phyloP scores from a whole-genome alignment of 2,329 filamentous ascomycete species.

The Xylaria arbuscula region DNA sequence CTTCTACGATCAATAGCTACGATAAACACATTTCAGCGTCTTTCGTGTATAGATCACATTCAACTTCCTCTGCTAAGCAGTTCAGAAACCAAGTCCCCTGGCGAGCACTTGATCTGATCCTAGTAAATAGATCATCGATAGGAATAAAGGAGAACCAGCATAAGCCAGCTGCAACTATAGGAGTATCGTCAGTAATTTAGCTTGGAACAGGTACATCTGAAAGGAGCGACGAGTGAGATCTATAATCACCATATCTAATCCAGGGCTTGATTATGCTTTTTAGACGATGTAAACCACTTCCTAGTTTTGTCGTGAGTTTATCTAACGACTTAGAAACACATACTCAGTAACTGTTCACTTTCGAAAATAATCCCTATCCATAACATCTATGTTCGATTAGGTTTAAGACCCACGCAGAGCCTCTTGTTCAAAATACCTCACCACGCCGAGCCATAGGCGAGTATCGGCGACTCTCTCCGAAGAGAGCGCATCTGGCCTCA shows the following conservation, averaged over 20 bases:
- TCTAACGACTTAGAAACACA: not conserved
- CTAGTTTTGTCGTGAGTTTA: not conserved
- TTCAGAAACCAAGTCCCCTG: not conserved
- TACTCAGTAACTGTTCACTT: not conserved
- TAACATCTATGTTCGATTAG: too few relatives aligned
- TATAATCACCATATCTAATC: conserved; percentile 5
- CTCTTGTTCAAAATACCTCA: conserved; percentile 10
- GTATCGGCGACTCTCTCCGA: conserved; percentile 28
- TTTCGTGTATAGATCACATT: not conserved
- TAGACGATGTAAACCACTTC: not conserved
- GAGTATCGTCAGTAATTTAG: not conserved
- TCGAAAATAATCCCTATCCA: not conserved
- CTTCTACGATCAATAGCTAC: not conserved
- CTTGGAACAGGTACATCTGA: not conserved
- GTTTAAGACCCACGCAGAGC: conserved; percentile 18
- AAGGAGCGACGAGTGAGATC: not conserved
- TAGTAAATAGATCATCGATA: not conserved
- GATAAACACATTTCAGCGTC: not conserved
- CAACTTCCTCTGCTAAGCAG: not conserved
- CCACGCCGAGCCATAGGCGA: conserved; percentile 20
- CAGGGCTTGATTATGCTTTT: not conserved
- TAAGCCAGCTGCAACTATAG: not conserved
- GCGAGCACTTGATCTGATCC: not conserved
- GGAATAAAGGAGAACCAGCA: not conserved
- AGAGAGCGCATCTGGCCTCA: conserved; percentile 8